phyloP scores from a whole-genome alignment of 305 asterid genomes.

The Solanum hybrid region DNA sequence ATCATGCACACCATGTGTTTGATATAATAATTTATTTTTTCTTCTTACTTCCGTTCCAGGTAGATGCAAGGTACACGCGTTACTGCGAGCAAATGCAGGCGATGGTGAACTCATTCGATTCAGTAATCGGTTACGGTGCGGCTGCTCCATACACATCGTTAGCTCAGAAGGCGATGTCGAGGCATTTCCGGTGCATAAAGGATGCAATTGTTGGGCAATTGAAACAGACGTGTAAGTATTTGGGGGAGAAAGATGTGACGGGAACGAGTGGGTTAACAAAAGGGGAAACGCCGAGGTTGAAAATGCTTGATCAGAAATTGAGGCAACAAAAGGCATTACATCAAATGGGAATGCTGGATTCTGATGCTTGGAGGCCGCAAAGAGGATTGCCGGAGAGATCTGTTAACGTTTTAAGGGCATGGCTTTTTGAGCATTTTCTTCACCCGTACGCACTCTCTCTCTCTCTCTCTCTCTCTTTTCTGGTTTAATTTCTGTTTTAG shows the following conservation, averaged over 20 bases:
- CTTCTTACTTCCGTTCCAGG: slow-evolving; percentile 20
- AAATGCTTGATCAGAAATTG: slow-evolving; percentile 45
- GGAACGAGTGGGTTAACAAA: slow-evolving; percentile 44
- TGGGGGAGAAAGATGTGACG: slow-evolving; percentile 51
- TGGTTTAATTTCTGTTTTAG: background rate
- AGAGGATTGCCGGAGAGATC: slow-evolving; percentile 81
- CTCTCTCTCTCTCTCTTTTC: background rate
- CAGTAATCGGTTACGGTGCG: slow-evolving; percentile 49
- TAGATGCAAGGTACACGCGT: slow-evolving; percentile 50
- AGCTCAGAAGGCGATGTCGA: slow-evolving; percentile 72
- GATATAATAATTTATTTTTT: too few species aligned
- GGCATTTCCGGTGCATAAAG: slow-evolving; percentile 67
- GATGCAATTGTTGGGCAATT: slow-evolving; percentile 50
- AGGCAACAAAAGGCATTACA: slow-evolving; percentile 55
- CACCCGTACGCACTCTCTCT: slow-evolving; percentile 42
- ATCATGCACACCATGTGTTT: slow-evolving; percentile 11
- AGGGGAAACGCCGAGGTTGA: slow-evolving; percentile 74
- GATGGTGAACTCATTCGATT: slow-evolving; percentile 50
- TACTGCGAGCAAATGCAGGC: slow-evolving; percentile 77
- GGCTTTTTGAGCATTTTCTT: slow-evolving; percentile 89
- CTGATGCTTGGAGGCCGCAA: slow-evolving; percentile 78
- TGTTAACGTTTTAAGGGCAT: slow-evolving; percentile 54
- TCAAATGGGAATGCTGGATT: slow-evolving; percentile 55
- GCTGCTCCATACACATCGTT: slow-evolving; percentile 51
- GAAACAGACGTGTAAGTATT: slow-evolving; percentile 36